A percentile compares a stretch with the other conserved stretches of the same genome.
Conservation (phyloP, 306 rosid species). For the Glycine soja region DNA sequence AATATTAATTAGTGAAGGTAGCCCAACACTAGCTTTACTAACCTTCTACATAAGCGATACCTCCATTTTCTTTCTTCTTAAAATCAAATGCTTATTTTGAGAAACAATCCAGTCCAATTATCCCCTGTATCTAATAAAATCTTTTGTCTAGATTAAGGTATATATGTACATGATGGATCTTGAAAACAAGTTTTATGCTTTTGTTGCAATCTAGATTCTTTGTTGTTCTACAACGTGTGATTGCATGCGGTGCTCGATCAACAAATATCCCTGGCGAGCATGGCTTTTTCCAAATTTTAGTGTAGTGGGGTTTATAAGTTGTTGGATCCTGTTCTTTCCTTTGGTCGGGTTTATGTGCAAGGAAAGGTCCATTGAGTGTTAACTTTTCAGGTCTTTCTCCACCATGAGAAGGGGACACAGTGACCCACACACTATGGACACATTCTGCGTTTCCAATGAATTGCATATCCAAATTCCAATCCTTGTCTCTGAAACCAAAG, state of each 20-base stretch:
- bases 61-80: too few relatives aligned
- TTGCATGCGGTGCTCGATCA: neutral
- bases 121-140: neutral
- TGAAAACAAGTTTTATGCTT: neutral
- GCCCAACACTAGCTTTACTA: too few relatives aligned
- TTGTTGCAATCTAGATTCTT: neutral
- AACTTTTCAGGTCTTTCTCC: slow-evolving; percentile 40
- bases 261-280: neutral
- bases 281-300: neutral
- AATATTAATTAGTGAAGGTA: too few relatives aligned
- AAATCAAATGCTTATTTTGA: neutral
- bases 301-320: neutral
- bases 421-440: slow-evolving; percentile 40
- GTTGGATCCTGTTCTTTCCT: neutral
- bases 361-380: neutral
- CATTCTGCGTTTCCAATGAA: neutral
- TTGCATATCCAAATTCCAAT: slow-evolving; percentile 6
- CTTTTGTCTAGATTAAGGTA: neutral
- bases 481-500: slow-evolving; percentile 6
- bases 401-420: slow-evolving; percentile 32
- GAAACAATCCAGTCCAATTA: neutral
- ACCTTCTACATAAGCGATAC: too few relatives aligned
- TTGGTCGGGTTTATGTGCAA: neutral
- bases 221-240: slow-evolving; percentile 2
- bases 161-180: neutral